Evolutionary conservation across 345 rosid genomes (phyloP), one percentile per base, ranked within the genome.

Genomic region (Syzygium aqueum): DNA sequence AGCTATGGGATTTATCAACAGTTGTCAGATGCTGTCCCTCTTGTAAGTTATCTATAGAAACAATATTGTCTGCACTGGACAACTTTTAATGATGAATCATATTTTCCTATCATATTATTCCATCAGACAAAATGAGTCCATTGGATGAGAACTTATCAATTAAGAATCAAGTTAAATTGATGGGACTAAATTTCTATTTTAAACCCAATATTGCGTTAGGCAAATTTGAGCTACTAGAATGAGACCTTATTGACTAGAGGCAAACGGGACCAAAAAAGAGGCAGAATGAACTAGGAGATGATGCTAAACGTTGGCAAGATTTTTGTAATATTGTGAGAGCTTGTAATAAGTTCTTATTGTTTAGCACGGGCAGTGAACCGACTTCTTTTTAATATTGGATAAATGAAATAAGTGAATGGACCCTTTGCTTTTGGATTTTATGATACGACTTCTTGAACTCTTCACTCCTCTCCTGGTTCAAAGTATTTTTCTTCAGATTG

Each of bases 331-430:
- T 73, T 73, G 82, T 0, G 37, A 37, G 3, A 73, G 27, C 49
- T 73, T 37, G 82, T 73, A 37, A 49, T 19, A 67, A 67, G 78
- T 2, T 67, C 46, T 67, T 33, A 67, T 16, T 67, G 78, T 67
- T 4, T 17, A 0, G 0, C 3, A 33, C 0, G 6, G 0, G 46
- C 46, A 33, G 40, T 67, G 46, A 0, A 33, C 46, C 5, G 78
- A 33, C 78, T 1, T 33, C 25, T 1, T 67, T 67, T 17, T 67
- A 3, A 33, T 67, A 33, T 8, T 67, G 22, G 67, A 59, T 67
- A 37, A 67, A 33, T 1, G 23, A 67, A 67, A 67, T 30, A 4
- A 33, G 43, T 67, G 78, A 67, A 0, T 0, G 13, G 78, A 0
- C 0, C 43, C 25, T 33, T 54, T 67, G 78, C 78, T 67, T 33